These are phyloP conservation scores for Paracoccidioides brasiliensis DNA, from an alignment of 2,329 filamentous ascomycete genomes.

Conservation along the genomic window DNA sequence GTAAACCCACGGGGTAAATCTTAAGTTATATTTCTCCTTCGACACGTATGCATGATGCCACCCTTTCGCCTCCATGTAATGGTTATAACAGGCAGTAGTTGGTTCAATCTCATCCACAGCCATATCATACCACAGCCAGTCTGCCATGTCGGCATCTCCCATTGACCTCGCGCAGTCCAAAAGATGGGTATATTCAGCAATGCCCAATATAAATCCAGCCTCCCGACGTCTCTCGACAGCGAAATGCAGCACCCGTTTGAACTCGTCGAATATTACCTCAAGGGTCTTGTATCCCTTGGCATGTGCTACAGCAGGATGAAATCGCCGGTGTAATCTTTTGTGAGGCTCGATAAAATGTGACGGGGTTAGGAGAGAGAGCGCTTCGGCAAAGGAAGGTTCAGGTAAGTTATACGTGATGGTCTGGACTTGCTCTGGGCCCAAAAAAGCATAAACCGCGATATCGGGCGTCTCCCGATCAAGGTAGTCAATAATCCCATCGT, in stretches of 20 bases:
- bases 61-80: conserved; percentile 38
- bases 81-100: conserved; percentile 42
- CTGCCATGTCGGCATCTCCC: conserved; percentile 33
- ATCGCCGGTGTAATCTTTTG: conserved; percentile 34
- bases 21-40: conserved; percentile 27
- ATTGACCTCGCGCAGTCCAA: conserved; percentile 39
- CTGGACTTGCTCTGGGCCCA: conserved; percentile 5
- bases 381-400: conserved; percentile 46
- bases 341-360: conserved; percentile 35
- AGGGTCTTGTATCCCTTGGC: conserved; percentile 30
- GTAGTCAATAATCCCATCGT: not conserved
- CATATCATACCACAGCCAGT: conserved; percentile 37
- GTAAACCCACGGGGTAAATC: conserved; percentile 22
- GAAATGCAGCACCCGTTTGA: conserved; percentile 24
- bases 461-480: conserved; percentile 8
- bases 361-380: conserved; percentile 51
- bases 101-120: conserved; percentile 26
- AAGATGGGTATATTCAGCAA: conserved; percentile 40
- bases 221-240: conserved; percentile 28
- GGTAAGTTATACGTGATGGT: conserved; percentile 31
- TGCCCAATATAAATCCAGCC: conserved; percentile 25
- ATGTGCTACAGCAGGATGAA: conserved; percentile 38
- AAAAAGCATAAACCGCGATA: conserved; percentile 11
- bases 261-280: conserved; percentile 27
- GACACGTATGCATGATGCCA: conserved; percentile 34